A percentile compares a stretch with the other conserved stretches of the same genome.
Evolutionary conservation across 306 rosid genomes (phyloP).

Genomic region (Acmispon strigosus): DNA sequence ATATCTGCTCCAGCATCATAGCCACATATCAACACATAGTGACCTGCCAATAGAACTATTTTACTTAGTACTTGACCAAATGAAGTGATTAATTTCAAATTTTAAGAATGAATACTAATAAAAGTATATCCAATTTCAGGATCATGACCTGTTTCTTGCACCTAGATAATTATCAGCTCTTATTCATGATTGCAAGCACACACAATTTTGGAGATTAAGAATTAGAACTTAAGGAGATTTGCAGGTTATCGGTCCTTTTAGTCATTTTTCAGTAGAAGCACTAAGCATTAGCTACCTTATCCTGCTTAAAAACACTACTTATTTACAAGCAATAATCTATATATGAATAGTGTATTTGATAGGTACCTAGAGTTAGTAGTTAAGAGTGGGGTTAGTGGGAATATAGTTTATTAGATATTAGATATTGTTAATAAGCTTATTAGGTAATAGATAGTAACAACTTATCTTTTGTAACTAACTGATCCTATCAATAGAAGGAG

Average conservation of each 20-base stretch:
- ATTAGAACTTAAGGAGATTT: neutral
- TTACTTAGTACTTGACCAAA: slow-evolving; percentile 8
- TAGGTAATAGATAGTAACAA: too few species aligned
- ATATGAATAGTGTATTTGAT: neutral
- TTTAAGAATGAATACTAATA: neutral
- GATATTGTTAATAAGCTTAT: too few species aligned
- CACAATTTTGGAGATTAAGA: neutral
- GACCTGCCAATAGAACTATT: slow-evolving; percentile 49
- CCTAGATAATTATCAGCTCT: neutral
- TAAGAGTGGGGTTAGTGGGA: too few species aligned
- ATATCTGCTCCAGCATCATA: slow-evolving; percentile 75
- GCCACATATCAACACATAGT: slow-evolving; percentile 87
- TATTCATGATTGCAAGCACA: neutral
- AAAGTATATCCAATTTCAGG: neutral
- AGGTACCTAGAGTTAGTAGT: too few species aligned
- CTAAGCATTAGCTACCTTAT: neutral
- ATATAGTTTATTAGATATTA: too few species aligned
- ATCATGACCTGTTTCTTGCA: neutral
- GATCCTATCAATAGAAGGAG: too few species aligned
- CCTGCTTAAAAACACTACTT: neutral
- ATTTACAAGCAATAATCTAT: neutral
- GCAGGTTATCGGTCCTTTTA: neutral
- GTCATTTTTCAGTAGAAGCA: slow-evolving; percentile 2
- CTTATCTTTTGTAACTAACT: too few species aligned
- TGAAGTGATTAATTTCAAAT: slow-evolving; percentile 13